phyloP scores from a whole-genome alignment of 1,284 basidiomycete species.

The Cryptococcus floricola region DNA sequence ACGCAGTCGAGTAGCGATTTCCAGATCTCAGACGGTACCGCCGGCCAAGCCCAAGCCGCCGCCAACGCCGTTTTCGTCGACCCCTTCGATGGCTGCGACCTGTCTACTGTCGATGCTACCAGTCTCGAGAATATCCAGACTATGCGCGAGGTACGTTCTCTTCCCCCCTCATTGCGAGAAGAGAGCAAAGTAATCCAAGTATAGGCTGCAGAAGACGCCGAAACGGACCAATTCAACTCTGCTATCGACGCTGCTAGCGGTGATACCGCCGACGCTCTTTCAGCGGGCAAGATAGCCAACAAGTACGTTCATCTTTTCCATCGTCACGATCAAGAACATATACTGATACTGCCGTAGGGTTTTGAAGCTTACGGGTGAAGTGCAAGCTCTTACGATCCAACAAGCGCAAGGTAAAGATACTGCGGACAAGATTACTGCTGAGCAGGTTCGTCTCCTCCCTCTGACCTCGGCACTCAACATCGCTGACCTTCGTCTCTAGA shows the following conservation, averaged over 20 bases:
- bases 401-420: conserved; percentile 16
- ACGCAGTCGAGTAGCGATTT: conserved; percentile 30
- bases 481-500: neutral
- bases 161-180: neutral
- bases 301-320: conserved; percentile 30
- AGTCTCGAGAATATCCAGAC: conserved; percentile 47
- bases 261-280: conserved; percentile 49
- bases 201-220: conserved; percentile 52
- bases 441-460: conserved; percentile 3
- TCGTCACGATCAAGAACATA: too few species aligned
- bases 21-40: conserved; percentile 54
- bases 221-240: conserved; percentile 53
- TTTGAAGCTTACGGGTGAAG: conserved; percentile 53
- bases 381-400: conserved; percentile 51
- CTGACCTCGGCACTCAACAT: neutral
- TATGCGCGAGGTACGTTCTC: conserved; percentile 48
- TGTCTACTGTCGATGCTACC: conserved; percentile 32
- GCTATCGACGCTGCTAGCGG: conserved; percentile 52
- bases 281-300: conserved; percentile 56
- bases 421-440: conserved; percentile 7
- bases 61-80: conserved; percentile 49
- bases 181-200: neutral
- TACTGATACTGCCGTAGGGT: conserved; percentile 33
- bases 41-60: conserved; percentile 50
- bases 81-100: conserved; percentile 50